Base-by-base conservation (phyloP, 305 asterid species). In the Withania somnifera region DNA sequence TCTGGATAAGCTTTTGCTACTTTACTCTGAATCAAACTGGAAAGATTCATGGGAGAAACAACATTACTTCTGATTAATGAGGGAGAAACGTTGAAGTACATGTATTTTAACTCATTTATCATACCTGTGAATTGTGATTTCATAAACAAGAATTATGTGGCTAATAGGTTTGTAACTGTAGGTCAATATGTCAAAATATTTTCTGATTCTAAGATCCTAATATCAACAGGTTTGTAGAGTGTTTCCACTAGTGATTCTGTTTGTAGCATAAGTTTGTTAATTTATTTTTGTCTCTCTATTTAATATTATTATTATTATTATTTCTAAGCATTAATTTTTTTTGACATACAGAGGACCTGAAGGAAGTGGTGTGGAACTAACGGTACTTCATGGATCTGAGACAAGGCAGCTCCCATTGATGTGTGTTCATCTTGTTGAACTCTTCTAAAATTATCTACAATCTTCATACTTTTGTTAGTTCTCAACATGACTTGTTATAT, bases 331-430 rank as follows among this genome's bases (percentile, higher is more conserved):
- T n/a, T n/a, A n/a, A n/a, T n/a, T n/a, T 50, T 52, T 83, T 11
- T 19, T 71, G 77, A 82, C 78, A 85, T 88, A 82, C 84, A 96
- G 99, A 92, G 99, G 99, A 81, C 91, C 97, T 57, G 99, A 94
- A 88, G 99, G 97, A 90, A 96, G 95, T 86, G 85, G 82, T 79
- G 98, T 96, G 85, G 93, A 93, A 81, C 88, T 96, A 76, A 82
- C 87, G 78, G 86, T 94, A 80, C 94, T 84, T 40, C 95, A 82
- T 86, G 98, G 94, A 77, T 79, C 91, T 13, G 97, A 90, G 91
- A 90, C 87, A 66, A 91, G 89, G 88, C 87, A 88, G 88, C 87
- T 94, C 20, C 82, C 90, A 15, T 86, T 96, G 83, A 86, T 79
- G 99, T 96, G 89, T 57, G 98, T 85, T 77, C 79, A 66, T 79